Percentiles rank a stretch among this genome's conserved stretches.
These are phyloP conservation scores for Trichoderma endophyticum DNA, from an alignment of 2,329 filamentous ascomycete genomes.

Conservation along the genomic window DNA sequence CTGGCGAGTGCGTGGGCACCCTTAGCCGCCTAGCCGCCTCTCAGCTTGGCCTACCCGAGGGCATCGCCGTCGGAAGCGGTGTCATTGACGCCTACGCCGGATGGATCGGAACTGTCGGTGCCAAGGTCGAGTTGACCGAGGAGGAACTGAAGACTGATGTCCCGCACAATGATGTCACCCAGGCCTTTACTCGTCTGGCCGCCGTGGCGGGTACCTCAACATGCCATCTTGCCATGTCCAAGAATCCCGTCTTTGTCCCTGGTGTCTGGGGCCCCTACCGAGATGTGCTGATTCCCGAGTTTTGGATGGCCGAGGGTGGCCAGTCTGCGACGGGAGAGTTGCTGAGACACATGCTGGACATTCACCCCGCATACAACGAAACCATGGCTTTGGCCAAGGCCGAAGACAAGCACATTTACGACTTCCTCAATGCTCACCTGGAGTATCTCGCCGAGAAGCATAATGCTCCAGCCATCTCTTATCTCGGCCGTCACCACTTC, in stretches of 20 bases:
- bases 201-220: conserved; percentile 96
- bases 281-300: conserved; percentile 85
- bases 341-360: conserved; percentile 90
- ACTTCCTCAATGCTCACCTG: conserved; percentile 88
- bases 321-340: conserved; percentile 96
- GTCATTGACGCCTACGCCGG: conserved; percentile 98
- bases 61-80: conserved; percentile 89
- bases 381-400: conserved; percentile 75
- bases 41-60: conserved; percentile 79
- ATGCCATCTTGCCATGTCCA: conserved; percentile 94
- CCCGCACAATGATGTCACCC: conserved; percentile 79
- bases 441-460: conserved; percentile 67
- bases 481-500: conserved; percentile 91
- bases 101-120: conserved; percentile 98
- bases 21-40: conserved; percentile 78
- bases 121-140: conserved; percentile 73
- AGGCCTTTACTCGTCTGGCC: conserved; percentile 88
- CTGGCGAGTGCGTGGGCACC: conserved; percentile 83
- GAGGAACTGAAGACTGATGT: conserved; percentile 65
- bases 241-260: conserved; percentile 85
- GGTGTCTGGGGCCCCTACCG: conserved; percentile 98
- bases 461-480: conserved; percentile 73
- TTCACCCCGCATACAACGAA: conserved; percentile 84
- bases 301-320: conserved; percentile 96
- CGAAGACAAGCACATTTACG: conserved; percentile 86